Base-by-base conservation (phyloP, 805 yeast species). In the Candida sphagnicola region DNA sequence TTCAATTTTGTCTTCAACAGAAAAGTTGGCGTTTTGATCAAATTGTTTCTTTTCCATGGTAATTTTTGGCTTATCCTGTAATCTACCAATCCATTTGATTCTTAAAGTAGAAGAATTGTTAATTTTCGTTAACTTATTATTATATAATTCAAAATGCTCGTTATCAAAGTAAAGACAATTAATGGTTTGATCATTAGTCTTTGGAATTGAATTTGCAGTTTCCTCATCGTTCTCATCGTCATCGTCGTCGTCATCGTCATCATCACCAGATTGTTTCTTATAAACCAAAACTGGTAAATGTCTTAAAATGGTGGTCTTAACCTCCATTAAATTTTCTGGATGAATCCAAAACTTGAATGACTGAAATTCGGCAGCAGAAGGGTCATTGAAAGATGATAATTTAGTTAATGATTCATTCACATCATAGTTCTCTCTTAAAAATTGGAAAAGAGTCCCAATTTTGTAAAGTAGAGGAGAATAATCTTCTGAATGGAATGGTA, bases 401-500 rank as follows among this genome's bases (percentile, higher is more conserved):
- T 70, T 74, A 25, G 68, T 66, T 47, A 76, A 65, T 0, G 77
- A 62, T 46, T 67, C 70, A 45, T 72, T 69, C 29, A 76, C 58
- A 43, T 71, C 74, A 48, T 75, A 69, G 61, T 84, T 87, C 49
- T 84, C 91, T 59, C 95, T 77, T 50, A 90, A 67, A 44, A 86
- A 82, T 40, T 86, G 81, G 69, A 86, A 93, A 37, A 91, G 68
- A 8, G 82, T 76, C 8, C 96, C 85, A 35, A 85, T 75, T 56
- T 91, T 82, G 71, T 83, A 85, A 48, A 91, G 67, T 43, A 91
- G 71, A 1, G 99, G 98, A 35, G 95, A 83, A 62, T 91, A 88
- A 65, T 91, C 97, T 66, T 91, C 99, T 14, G 89, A 78, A 61
- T 91, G 93, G 73, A 90, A 85, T 2, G 98, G 98, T 52, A 91